These are phyloP conservation scores for Pseudogymnoascus sp. DNA, from an alignment of 2,329 filamentous ascomycete genomes.

Conservation along the genomic window DNA sequence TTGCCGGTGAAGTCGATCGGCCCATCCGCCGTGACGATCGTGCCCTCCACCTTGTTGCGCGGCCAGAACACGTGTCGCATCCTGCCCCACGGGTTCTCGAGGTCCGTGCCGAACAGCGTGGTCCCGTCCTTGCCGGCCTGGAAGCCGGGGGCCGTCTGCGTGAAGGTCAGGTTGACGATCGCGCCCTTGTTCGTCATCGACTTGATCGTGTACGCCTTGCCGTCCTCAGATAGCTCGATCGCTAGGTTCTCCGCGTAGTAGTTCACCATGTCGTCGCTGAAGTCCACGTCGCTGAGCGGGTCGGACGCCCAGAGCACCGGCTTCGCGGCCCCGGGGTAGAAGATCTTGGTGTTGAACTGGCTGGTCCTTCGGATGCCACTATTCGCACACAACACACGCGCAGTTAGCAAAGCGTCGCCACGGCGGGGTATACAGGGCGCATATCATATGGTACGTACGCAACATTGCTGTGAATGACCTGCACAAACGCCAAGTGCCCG, in stretches of 20 bases:
- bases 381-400: slow-evolving; percentile 15
- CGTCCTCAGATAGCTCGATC: slow-evolving; percentile 77
- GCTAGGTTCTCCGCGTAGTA: slow-evolving; percentile 85
- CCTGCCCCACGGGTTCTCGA: slow-evolving; percentile 75
- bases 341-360: slow-evolving; percentile 93
- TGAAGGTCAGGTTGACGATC: slow-evolving; percentile 80
- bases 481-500: slow-evolving; percentile 68
- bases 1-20: slow-evolving; percentile 73
- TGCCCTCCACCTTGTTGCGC: slow-evolving; percentile 71
- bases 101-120: slow-evolving; percentile 79
- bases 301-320: slow-evolving; percentile 78
- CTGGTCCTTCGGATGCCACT: slow-evolving; percentile 84
- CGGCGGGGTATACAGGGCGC: slow-evolving; percentile 14
- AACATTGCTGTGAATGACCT: slow-evolving; percentile 97
- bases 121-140: slow-evolving; percentile 77
- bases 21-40: slow-evolving; percentile 73
- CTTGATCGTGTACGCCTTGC: slow-evolving; percentile 78
- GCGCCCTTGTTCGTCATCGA: slow-evolving; percentile 73
- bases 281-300: slow-evolving; percentile 67
- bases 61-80: slow-evolving; percentile 97
- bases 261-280: slow-evolving; percentile 72
- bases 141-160: slow-evolving; percentile 69
- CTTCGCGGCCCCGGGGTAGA: slow-evolving; percentile 63
- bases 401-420: not conserved
- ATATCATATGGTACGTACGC: slow-evolving; percentile 53